These are phyloP conservation scores for Delphinella strobiligena DNA, from an alignment of 2,329 filamentous ascomycete species.

Conservation along the genomic window DNA sequence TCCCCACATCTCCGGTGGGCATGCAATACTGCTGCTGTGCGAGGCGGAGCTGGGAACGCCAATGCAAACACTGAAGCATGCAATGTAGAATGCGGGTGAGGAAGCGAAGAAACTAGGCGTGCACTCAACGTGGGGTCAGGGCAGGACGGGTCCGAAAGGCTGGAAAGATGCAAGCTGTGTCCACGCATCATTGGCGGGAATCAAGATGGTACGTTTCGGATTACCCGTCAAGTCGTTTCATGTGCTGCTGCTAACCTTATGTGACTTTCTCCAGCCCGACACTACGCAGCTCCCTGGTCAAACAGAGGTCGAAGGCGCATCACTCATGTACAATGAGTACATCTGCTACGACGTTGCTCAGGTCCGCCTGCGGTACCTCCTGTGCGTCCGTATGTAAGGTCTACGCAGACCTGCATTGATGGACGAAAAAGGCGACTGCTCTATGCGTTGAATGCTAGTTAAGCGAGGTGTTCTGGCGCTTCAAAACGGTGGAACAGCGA, in stretches of 20 bases:
- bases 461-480: too few relatives aligned
- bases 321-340: conserved; percentile 60
- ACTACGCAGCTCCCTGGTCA: conserved; percentile 10
- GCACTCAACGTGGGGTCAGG: conserved; percentile 60
- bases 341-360: conserved; percentile 60
- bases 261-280: conserved; percentile 13
- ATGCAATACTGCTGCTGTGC: conserved; percentile 67
- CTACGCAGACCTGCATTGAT: too few relatives aligned
- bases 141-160: conserved; percentile 46
- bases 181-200: conserved; percentile 51
- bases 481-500: too few relatives aligned
- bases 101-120: conserved; percentile 48
- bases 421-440: too few relatives aligned
- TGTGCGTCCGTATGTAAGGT: conserved; percentile 44
- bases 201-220: conserved; percentile 53
- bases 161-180: conserved; percentile 69
- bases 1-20: conserved; percentile 41
- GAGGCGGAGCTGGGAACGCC: conserved; percentile 73
- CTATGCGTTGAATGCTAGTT: too few relatives aligned
- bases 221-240: background rate
- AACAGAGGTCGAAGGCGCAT: conserved; percentile 22
- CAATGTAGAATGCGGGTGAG: conserved; percentile 52
- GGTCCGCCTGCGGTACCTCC: conserved; percentile 57
- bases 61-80: conserved; percentile 48
- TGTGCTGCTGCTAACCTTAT: background rate